These are phyloP conservation scores for Syncephalastrum racemosum DNA, from an alignment of 371 early-diverging fungal species.

Conservation along the genomic window DNA sequence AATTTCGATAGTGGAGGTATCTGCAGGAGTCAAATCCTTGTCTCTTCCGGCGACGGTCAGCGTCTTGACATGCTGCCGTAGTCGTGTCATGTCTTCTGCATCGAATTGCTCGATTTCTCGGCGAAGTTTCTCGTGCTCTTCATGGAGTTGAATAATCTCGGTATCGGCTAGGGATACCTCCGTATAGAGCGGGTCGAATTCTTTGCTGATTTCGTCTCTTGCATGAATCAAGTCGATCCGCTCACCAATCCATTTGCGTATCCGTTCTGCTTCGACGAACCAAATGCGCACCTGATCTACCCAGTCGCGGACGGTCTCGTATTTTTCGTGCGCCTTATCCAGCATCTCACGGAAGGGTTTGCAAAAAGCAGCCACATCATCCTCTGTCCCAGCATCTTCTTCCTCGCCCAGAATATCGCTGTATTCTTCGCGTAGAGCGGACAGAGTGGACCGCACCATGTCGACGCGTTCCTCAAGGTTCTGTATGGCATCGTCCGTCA, in stretches of 20 bases:
- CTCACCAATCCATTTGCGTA: slow-evolving; percentile 37
- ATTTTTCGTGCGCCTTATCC: slow-evolving; percentile 22
- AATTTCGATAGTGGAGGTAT: slow-evolving; percentile 54
- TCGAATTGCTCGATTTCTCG: slow-evolving; percentile 37
- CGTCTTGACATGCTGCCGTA: slow-evolving; percentile 50
- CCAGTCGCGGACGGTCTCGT: slow-evolving; percentile 38
- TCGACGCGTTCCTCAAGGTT: slow-evolving; percentile 35
- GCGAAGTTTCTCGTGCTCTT: slow-evolving; percentile 32
- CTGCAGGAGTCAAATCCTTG: slow-evolving; percentile 50
- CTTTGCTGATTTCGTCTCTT: slow-evolving; percentile 21
- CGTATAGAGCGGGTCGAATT: slow-evolving; percentile 34
- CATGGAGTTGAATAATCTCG: slow-evolving; percentile 20
- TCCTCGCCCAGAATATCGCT: slow-evolving; percentile 11
- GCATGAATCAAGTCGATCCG: slow-evolving; percentile 35
- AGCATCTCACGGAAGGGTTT: slow-evolving; percentile 7
- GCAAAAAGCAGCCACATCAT: neutral
- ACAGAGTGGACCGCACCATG: slow-evolving; percentile 28
- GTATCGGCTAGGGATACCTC: slow-evolving; percentile 22
- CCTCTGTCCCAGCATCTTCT: slow-evolving; percentile 4
- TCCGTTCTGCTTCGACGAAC: slow-evolving; percentile 35
- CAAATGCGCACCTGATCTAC: slow-evolving; percentile 36
- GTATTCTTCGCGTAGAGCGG: slow-evolving; percentile 30
- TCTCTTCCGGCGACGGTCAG: slow-evolving; percentile 29
- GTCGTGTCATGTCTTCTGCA: slow-evolving; percentile 44
- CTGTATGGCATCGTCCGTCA: slow-evolving; percentile 32